Conservation (phyloP, 805 yeast species). For the Zygosaccharomyces bisporus region DNA sequence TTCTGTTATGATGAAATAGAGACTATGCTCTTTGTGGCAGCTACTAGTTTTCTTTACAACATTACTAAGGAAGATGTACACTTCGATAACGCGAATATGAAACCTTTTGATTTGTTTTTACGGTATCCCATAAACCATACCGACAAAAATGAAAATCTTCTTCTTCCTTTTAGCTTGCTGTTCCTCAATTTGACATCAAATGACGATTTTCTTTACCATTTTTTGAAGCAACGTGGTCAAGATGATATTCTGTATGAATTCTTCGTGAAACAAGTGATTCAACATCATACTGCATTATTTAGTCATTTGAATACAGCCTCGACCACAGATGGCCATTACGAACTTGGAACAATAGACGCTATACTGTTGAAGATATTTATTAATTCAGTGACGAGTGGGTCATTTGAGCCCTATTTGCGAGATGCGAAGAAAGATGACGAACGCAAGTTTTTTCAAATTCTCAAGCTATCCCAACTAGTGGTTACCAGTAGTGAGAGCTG, state of each 20-base stretch:
- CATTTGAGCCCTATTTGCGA: constrained; percentile 34
- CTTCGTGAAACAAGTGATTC: constrained; percentile 17
- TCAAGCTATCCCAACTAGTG: constrained; percentile 33
- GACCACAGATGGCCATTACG: constrained; percentile 5
- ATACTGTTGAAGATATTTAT: constrained; percentile 30
- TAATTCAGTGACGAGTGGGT: constrained; percentile 35
- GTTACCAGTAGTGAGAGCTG: constrained; percentile 38
- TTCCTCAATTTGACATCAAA: constrained; percentile 23
- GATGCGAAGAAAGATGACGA: constrained; percentile 13
- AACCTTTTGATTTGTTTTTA: constrained; percentile 19
- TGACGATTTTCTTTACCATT: constrained; percentile 27
- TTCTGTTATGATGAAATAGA: constrained; percentile 22
- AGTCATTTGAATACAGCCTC: constrained; percentile 2
- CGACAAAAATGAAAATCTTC: constrained; percentile 11
- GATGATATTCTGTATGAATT: constrained; percentile 20
- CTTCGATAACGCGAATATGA: constrained; percentile 22
- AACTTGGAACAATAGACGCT: constrained; percentile 20
- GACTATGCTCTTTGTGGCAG: constrained; percentile 19
- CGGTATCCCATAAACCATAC: constrained; percentile 21
- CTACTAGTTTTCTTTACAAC: constrained; percentile 26
- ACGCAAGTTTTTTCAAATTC: constrained; percentile 15
- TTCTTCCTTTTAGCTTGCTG: constrained; percentile 22
- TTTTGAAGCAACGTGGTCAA: constrained; percentile 22
- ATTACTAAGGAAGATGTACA: constrained; percentile 18
- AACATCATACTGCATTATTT: constrained; percentile 17